Evolutionary conservation across 768 basidiomycete genomes (phyloP).

Genomic region (Kwoniella sp.): DNA sequence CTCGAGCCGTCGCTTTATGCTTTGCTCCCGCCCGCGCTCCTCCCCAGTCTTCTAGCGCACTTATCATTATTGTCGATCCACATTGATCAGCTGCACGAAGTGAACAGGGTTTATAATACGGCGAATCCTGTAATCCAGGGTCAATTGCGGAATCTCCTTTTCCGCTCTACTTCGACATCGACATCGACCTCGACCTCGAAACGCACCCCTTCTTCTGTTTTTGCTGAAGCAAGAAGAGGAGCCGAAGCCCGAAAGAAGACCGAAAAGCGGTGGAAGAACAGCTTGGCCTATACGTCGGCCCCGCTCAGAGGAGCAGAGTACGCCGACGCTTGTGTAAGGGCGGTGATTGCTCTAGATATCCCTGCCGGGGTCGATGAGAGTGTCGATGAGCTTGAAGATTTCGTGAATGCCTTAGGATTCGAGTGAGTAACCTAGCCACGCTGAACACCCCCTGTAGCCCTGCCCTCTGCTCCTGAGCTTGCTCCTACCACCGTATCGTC

Average conservation of each 20-base stretch:
- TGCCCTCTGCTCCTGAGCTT: no score
- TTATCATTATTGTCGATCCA: conserved; percentile 41
- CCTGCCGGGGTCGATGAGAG: conserved; percentile 6
- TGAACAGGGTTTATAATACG: conserved; percentile 30
- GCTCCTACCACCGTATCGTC: no score
- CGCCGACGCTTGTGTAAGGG: conserved; percentile 31
- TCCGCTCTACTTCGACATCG: conserved; percentile 15
- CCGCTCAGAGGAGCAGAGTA: conserved; percentile 39
- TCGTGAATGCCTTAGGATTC: conserved; percentile 37
- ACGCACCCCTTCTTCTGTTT: no score
- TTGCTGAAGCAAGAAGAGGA: neutral
- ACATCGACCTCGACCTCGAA: no score
- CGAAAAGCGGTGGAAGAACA: conserved; percentile 17
- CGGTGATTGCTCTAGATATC: conserved; percentile 35
- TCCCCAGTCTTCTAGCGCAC: conserved; percentile 20
- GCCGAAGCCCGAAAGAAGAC: conserved; percentile 6
- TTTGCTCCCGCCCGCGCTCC: conserved; percentile 31
- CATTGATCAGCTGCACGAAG: conserved; percentile 21
- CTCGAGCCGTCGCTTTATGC: conserved; percentile 43
- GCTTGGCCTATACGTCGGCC: conserved; percentile 30
- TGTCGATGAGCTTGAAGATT: conserved; percentile 30
- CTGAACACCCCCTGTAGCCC: no score
- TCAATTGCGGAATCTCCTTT: conserved; percentile 31
- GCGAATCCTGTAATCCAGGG: conserved; percentile 33
- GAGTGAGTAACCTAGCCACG: conserved; percentile 37